phyloP scores from a whole-genome alignment of 2,329 filamentous ascomycete species.

The Aspergillus jensenii region DNA sequence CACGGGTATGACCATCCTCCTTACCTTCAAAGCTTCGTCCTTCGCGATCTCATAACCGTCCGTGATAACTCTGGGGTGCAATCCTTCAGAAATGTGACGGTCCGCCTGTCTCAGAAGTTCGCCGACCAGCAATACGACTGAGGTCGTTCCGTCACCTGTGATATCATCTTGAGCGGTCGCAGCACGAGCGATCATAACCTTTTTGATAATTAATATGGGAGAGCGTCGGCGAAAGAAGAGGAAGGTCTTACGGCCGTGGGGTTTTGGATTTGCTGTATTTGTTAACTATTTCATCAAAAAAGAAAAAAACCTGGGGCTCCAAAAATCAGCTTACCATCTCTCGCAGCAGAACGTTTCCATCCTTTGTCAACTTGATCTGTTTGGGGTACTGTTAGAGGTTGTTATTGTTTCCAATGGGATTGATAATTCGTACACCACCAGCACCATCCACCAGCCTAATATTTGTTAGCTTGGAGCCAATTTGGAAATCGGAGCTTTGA shows the following conservation, averaged over 20 bases:
- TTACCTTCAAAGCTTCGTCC: slow-evolving; percentile 81
- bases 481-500: neutral
- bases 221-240: neutral
- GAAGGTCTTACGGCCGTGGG: slow-evolving; percentile 73
- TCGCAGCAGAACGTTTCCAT: slow-evolving; percentile 81
- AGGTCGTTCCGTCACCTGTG: slow-evolving; percentile 95
- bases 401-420: slow-evolving; percentile 2
- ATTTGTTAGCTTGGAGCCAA: slow-evolving; percentile 29
- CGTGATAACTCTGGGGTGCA: slow-evolving; percentile 94
- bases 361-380: slow-evolving; percentile 97
- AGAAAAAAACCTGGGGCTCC: neutral
- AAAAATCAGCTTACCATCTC: slow-evolving; percentile 56
- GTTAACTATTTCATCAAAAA: slow-evolving; percentile 30
- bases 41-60: slow-evolving; percentile 98
- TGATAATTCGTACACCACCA: slow-evolving; percentile 50
- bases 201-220: slow-evolving; percentile 23
- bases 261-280: slow-evolving; percentile 82
- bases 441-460: slow-evolving; percentile 62
- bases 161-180: slow-evolving; percentile 98
- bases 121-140: slow-evolving; percentile 90
- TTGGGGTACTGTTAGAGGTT: slow-evolving; percentile 24
- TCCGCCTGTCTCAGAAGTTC: slow-evolving; percentile 98
- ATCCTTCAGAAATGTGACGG: slow-evolving; percentile 91
- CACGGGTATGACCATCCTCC: neutral
- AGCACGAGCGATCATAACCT: slow-evolving; percentile 71